Conservation (phyloP, 2,329 filamentous ascomycete species). For the Xylaria multiplex region DNA sequence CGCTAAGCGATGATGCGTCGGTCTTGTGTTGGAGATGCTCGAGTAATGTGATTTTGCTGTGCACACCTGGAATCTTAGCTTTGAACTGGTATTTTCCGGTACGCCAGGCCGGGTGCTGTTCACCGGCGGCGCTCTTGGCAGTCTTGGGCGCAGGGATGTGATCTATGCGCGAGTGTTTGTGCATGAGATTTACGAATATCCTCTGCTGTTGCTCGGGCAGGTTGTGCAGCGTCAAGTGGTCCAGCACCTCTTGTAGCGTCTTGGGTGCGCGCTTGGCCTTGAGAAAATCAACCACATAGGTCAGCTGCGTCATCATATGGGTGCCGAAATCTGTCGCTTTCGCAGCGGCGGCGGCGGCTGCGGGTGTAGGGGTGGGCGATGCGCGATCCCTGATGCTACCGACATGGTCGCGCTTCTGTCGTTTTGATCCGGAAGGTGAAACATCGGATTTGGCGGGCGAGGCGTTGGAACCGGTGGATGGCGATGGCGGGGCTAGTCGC, state of each 20-base stretch:
- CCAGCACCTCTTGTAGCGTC: slow-evolving; percentile 78
- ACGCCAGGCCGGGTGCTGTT: slow-evolving; percentile 70
- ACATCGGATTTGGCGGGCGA: slow-evolving; percentile 58
- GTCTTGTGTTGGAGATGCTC: slow-evolving; percentile 82
- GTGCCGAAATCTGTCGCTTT: slow-evolving; percentile 77
- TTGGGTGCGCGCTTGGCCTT: slow-evolving; percentile 75
- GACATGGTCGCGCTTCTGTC: slow-evolving; percentile 64
- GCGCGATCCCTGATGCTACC: slow-evolving; percentile 40
- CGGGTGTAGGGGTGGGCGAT: slow-evolving; percentile 45
- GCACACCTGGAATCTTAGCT: slow-evolving; percentile 82
- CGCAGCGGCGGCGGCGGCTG: slow-evolving; percentile 53
- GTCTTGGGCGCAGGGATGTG: slow-evolving; percentile 61
- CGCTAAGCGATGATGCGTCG: slow-evolving; percentile 81
- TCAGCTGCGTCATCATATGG: slow-evolving; percentile 87
- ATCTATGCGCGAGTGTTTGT: slow-evolving; percentile 68
- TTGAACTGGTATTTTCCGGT: slow-evolving; percentile 82
- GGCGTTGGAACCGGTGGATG: slow-evolving; percentile 63
- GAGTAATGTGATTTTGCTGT: slow-evolving; percentile 79
- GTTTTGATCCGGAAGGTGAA: slow-evolving; percentile 54
- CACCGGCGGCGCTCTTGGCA: slow-evolving; percentile 16
- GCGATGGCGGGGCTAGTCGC: slow-evolving; percentile 67
- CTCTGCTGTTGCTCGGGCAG: slow-evolving; percentile 70
- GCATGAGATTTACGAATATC: slow-evolving; percentile 74
- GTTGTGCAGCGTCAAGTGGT: slow-evolving; percentile 78
- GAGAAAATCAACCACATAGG: slow-evolving; percentile 86